Conservation (phyloP, 192 early-diverging fungal species). For the Dissophora globulifera region DNA sequence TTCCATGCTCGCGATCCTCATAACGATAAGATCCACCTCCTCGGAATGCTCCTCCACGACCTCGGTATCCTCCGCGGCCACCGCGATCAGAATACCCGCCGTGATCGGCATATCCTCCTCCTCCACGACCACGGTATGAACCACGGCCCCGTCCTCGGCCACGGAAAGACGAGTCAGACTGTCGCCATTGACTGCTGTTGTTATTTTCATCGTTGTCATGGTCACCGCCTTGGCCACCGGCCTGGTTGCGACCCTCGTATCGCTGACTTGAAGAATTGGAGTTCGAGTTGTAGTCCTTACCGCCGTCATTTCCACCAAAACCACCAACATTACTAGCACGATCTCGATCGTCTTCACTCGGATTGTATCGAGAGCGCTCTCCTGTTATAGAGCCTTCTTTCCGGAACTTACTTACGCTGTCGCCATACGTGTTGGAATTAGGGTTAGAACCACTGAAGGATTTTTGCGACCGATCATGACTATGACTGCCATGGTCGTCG, state of each 20-base stretch:
- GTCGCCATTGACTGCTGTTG: too few relatives aligned
- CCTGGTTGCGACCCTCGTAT: not conserved
- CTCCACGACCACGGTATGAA: slow-evolving; percentile 9
- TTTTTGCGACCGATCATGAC: too few relatives aligned
- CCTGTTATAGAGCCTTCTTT: not conserved
- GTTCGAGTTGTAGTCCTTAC: not conserved
- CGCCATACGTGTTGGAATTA: slow-evolving; percentile 1
- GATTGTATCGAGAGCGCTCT: not conserved
- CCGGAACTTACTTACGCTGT: not conserved
- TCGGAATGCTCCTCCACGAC: slow-evolving; percentile 9
- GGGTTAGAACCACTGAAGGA: too few relatives aligned
- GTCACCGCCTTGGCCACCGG: not conserved
- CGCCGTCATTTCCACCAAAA: too few relatives aligned
- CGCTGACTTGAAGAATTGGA: too few relatives aligned
- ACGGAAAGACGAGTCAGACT: too few relatives aligned
- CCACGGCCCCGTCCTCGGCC: slow-evolving; percentile 17
- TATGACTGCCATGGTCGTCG: too few relatives aligned
- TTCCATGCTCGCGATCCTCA: too few relatives aligned
- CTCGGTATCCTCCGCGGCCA: not conserved
- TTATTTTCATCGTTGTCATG: not conserved
- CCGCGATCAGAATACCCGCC: too few relatives aligned
- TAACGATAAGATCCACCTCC: too few relatives aligned
- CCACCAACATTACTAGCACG: too few relatives aligned
- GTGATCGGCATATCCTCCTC: too few relatives aligned
- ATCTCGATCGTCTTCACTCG: not conserved